Percentiles rank a stretch among this genome's conserved stretches.
Conservation (phyloP, 2,329 filamentous ascomycete species). For the Fusarium sp. region DNA sequence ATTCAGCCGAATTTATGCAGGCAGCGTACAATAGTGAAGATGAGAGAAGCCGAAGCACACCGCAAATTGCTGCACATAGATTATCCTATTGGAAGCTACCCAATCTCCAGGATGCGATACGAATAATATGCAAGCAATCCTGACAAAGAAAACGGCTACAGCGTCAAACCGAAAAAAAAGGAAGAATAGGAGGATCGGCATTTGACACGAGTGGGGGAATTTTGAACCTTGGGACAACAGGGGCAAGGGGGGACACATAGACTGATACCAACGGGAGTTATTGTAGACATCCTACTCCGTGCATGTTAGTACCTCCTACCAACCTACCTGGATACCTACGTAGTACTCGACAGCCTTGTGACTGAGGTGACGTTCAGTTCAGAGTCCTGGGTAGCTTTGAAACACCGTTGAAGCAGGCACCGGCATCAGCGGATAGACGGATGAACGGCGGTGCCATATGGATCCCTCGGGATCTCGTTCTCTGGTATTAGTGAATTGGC, state of each 20-base stretch:
- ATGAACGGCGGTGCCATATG: background rate
- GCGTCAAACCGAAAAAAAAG: conserved; percentile 18
- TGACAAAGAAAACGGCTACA: conserved; percentile 27
- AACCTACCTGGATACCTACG: background rate
- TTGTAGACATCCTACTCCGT: background rate
- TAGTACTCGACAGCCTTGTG: conserved; percentile 25
- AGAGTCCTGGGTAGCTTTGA: conserved; percentile 22
- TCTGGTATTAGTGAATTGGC: conserved; percentile 3
- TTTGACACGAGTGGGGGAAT: conserved; percentile 19
- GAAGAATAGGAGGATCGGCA: conserved; percentile 40
- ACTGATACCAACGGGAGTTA: background rate
- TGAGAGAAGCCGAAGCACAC: background rate
- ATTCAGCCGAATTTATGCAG: conserved; percentile 14
- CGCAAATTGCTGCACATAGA: background rate
- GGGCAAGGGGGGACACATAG: background rate
- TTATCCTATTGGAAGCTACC: background rate
- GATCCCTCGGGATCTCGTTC: background rate
- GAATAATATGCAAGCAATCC: background rate
- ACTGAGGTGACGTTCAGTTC: conserved; percentile 25
- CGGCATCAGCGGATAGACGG: conserved; percentile 1
- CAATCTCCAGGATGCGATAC: background rate
- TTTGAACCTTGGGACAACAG: conserved; percentile 12
- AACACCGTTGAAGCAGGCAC: conserved; percentile 28
- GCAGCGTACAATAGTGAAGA: background rate
- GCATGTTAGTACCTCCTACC: background rate